phyloP scores from a whole-genome alignment of 306 rosid genomes.

The Acacia confusa region DNA sequence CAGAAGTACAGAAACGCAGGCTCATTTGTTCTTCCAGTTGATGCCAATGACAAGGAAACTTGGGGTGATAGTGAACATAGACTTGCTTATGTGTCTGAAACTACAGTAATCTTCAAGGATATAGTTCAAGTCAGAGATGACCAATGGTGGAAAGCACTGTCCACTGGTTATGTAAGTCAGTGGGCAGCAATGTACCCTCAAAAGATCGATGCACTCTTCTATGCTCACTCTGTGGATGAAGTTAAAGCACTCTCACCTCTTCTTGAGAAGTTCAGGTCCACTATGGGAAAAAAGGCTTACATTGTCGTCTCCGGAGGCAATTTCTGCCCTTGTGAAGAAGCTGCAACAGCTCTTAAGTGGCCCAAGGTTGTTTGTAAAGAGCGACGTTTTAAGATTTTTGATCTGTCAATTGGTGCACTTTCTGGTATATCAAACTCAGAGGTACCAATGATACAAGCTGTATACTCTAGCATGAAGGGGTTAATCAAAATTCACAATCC shows the following conservation, averaged over 20 bases:
- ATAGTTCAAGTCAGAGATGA: slow-evolving; percentile 90
- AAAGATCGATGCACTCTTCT: slow-evolving; percentile 85
- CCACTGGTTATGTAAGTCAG: slow-evolving; percentile 82
- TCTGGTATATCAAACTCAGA: slow-evolving; percentile 76
- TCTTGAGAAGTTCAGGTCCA: slow-evolving; percentile 79
- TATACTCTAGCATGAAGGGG: slow-evolving; percentile 89
- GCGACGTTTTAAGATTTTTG: slow-evolving; percentile 81
- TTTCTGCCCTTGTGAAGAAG: slow-evolving; percentile 77
- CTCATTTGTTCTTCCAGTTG: slow-evolving; percentile 88
- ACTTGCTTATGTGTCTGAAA: slow-evolving; percentile 91
- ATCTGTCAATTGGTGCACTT: slow-evolving; percentile 62
- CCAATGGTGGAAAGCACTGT: slow-evolving; percentile 98
- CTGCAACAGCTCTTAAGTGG: slow-evolving; percentile 77
- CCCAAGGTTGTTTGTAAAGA: slow-evolving; percentile 76
- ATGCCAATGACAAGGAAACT: slow-evolving; percentile 84
- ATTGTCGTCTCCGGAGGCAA: slow-evolving; percentile 78
- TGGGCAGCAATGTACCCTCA: slow-evolving; percentile 99
- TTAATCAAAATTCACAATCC: slow-evolving; percentile 88
- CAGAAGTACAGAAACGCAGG: slow-evolving; percentile 92
- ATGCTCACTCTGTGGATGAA: slow-evolving; percentile 79
- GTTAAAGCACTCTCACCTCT: slow-evolving; percentile 79
- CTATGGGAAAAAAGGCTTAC: slow-evolving; percentile 81
- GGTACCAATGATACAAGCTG: slow-evolving; percentile 72
- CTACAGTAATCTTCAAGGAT: slow-evolving; percentile 95
- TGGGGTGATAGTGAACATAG: slow-evolving; percentile 99